phyloP scores from a whole-genome alignment of 495 filamentous ascomycete species.

The Penicillium cinerascens region DNA sequence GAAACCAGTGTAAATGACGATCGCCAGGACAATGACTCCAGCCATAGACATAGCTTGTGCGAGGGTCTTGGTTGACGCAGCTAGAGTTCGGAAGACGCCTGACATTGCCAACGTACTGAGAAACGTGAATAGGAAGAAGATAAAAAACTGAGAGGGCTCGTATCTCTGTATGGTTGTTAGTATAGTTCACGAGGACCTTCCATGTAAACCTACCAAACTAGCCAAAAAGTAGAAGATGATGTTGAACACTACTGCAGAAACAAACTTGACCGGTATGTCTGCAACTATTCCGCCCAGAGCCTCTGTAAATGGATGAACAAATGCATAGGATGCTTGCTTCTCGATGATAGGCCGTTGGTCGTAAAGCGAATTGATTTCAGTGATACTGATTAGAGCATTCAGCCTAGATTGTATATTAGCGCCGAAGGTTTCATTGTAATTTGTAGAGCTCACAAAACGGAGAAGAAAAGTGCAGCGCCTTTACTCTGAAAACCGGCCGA shows the following conservation, averaged over 20 bases:
- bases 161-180: slow-evolving; percentile 30
- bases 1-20: slow-evolving; percentile 49
- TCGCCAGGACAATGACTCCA: slow-evolving; percentile 42
- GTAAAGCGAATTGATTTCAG: slow-evolving; percentile 61
- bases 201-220: slow-evolving; percentile 38
- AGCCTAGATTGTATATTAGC: slow-evolving; percentile 28
- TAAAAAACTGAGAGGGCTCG: slow-evolving; percentile 56
- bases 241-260: slow-evolving; percentile 48
- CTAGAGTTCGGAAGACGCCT: slow-evolving; percentile 45
- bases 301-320: slow-evolving; percentile 62
- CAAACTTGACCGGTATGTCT: slow-evolving; percentile 57
- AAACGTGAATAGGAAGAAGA: slow-evolving; percentile 57
- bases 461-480: slow-evolving; percentile 85
- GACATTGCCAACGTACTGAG: slow-evolving; percentile 56
- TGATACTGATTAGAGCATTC: slow-evolving; percentile 52
- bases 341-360: slow-evolving; percentile 61
- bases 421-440: not conserved
- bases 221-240: slow-evolving; percentile 58
- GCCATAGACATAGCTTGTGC: slow-evolving; percentile 50
- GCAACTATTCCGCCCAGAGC: slow-evolving; percentile 55
- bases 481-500: slow-evolving; percentile 70
- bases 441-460: slow-evolving; percentile 64
- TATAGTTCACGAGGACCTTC: not conserved
- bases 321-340: slow-evolving; percentile 63
- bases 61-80: slow-evolving; percentile 43